Base-by-base conservation (phyloP, 2,329 filamentous ascomycete genomes). In the Monosporascus sp. region DNA sequence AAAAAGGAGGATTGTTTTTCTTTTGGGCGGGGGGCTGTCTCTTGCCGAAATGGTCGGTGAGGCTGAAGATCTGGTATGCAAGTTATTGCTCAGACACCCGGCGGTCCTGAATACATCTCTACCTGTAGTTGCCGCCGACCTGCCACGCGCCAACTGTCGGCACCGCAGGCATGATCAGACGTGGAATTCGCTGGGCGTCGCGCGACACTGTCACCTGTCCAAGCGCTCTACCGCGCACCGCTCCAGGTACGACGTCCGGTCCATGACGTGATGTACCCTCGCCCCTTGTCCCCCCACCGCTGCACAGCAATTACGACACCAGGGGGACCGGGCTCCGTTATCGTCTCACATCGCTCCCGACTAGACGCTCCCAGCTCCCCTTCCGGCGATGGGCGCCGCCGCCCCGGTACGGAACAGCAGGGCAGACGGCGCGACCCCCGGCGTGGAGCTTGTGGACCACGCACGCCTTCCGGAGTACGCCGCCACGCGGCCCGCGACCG, bases 31-130 rank as follows among this genome's bases (percentile, higher is more conserved):
- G n/a, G n/a, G 22, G 22, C 1, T 5, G 24, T 14, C 31, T 14
- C 31, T 14, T 34, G 0, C 70, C 77, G 3, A 76, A 76, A 64
- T 80, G 76, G 0, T 76, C 77, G 1, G 76, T 78, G 5, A 74
- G 60, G 64, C 80, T 79, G 59, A 80, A 80, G 72, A 70, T 34
- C 68, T 70, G 0, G 76, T 74, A 51, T 75, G 78, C 53, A 70
- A 64, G 8, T 71, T 73, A 9, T 73, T 69, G 3, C 74, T 74
- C 39, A 80, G 70, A 2, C 31, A 14, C 31, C 31, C 31, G 31
- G 11, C 31, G 73, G 15, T 74, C 72, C 54, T 67, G 65, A 3
- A 74, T 65, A 31, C 57, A 62, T 46, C 64, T 42, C 39, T 24
- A 5, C 39, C 3, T 14, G 8, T 6, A 64, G 3, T 60, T 57